phyloP scores from a whole-genome alignment of 2,329 filamentous ascomycete species.

The Fusarium sarcochroum region DNA sequence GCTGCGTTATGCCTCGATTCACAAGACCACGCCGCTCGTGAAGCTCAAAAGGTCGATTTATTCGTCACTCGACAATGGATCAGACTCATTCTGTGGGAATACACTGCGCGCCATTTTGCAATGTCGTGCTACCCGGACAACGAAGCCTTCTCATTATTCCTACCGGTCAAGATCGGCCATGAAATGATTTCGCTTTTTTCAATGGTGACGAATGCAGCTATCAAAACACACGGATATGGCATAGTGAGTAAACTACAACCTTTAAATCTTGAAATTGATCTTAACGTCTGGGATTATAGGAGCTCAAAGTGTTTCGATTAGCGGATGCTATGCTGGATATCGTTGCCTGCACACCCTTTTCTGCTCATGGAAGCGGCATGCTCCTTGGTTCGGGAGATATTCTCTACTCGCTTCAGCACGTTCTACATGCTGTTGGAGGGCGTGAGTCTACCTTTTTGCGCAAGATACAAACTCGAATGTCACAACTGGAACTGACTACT shows the following conservation, averaged over 20 bases:
- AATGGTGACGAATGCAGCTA: conserved; percentile 41
- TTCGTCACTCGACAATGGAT: conserved; percentile 51
- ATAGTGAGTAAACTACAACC: conserved; percentile 33
- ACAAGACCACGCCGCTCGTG: conserved; percentile 34
- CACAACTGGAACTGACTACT: conserved; percentile 28
- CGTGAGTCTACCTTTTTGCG: conserved; percentile 35
- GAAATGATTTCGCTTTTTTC: conserved; percentile 46
- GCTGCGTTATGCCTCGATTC: conserved; percentile 35
- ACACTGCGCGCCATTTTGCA: conserved; percentile 46
- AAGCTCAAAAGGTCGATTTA: conserved; percentile 47
- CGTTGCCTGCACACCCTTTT: conserved; percentile 35
- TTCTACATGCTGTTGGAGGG: conserved; percentile 45
- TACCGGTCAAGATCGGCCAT: conserved; percentile 47
- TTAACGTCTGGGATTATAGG: conserved; percentile 31
- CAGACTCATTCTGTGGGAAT: conserved; percentile 48
- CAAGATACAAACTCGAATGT: conserved; percentile 40
- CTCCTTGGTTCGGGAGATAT: conserved; percentile 44
- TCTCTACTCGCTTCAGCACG: conserved; percentile 37
- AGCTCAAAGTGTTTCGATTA: conserved; percentile 47
- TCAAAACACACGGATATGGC: conserved; percentile 47
- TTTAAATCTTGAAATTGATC: rapidly evolving
- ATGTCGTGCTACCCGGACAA: conserved; percentile 46
- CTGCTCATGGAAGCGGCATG: conserved; percentile 41
- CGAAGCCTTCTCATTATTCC: conserved; percentile 45
- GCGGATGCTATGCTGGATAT: conserved; percentile 47